Percentiles rank a stretch among this genome's conserved stretches.
These are phyloP conservation scores for Salvia miltiorrhiza DNA, from an alignment of 257 asterid species.

Conservation along the genomic window DNA sequence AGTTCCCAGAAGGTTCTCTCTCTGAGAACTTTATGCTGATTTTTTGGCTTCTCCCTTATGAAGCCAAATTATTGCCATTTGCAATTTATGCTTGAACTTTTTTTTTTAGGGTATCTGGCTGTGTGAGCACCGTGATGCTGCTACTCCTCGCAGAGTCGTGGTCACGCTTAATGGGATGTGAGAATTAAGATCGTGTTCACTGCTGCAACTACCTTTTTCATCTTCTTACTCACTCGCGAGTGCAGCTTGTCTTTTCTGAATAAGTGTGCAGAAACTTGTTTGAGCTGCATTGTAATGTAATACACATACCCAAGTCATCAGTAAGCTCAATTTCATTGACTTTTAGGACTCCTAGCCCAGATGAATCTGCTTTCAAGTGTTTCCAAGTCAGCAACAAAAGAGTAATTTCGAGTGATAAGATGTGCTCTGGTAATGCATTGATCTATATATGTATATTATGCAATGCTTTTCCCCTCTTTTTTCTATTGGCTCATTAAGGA, in stretches of 20 bases:
- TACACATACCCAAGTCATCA: not conserved
- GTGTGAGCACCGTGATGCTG: slow-evolving; percentile 94
- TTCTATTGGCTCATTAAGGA: too few species aligned
- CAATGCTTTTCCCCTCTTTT: too few species aligned
- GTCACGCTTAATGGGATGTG: slow-evolving; percentile 86
- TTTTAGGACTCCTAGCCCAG: too few species aligned
- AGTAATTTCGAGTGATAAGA: too few species aligned
- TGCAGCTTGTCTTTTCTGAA: not conserved
- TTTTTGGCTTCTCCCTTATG: not conserved
- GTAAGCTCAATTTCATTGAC: too few species aligned
- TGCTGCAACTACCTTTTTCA: not conserved
- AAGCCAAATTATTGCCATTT: not conserved
- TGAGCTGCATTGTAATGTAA: not conserved
- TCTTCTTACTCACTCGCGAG: not conserved
- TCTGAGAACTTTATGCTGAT: not conserved
- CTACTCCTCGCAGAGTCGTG: slow-evolving; percentile 76
- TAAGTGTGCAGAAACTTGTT: not conserved
- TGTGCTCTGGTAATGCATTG: too few species aligned
- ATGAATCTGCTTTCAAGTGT: too few species aligned
- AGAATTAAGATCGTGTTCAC: slow-evolving; percentile 21
- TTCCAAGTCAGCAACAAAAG: too few species aligned
- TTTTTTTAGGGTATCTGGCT: slow-evolving; percentile 83
- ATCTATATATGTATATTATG: too few species aligned
- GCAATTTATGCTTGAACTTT: not conserved
- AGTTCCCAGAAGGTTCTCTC: not conserved